A percentile compares a stretch with the other conserved stretches of the same genome.
These are phyloP conservation scores for Trypanosoma vivax DNA, from an alignment of 208 protist genomes.

Conservation along the genomic window DNA sequence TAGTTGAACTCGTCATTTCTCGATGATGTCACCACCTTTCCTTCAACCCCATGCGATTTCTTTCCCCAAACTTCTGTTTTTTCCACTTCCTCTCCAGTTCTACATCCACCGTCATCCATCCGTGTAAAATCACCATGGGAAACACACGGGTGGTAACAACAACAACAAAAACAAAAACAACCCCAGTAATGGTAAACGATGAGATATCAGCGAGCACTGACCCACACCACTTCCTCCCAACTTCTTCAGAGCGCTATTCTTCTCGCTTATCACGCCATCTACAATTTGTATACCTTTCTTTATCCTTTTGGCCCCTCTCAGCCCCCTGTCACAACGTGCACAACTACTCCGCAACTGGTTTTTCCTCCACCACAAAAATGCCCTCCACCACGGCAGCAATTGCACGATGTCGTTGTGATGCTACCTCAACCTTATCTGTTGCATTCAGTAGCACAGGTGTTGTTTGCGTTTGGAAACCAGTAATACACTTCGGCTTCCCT, in stretches of 20 bases:
- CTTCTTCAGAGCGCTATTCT: not conserved
- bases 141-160: too few species aligned
- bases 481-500: conserved; percentile 98
- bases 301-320: conserved; percentile 2
- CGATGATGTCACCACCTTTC: too few species aligned
- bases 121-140: too few species aligned
- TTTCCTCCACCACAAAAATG: conserved; percentile 80
- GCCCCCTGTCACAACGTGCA: not conserved
- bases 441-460: conserved; percentile 97
- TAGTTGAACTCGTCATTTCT: too few species aligned
- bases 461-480: conserved; percentile 99
- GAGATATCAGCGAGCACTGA: too few species aligned
- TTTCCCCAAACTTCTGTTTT: too few species aligned
- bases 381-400: conserved; percentile 77
- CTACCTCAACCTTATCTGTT: conserved; percentile 96
- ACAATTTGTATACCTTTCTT: conserved; percentile 1
- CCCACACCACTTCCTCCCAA: too few species aligned
- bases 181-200: too few species aligned
- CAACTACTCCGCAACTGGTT: conserved; percentile 30
- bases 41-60: too few species aligned
- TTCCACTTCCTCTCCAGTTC: too few species aligned
- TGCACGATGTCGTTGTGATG: conserved; percentile 88
- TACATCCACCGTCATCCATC: too few species aligned
- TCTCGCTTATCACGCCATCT: not conserved
- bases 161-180: too few species aligned